These are phyloP conservation scores for Pseudogymnoascus sp. DNA, from an alignment of 2,329 filamentous ascomycete species.

Conservation along the genomic window DNA sequence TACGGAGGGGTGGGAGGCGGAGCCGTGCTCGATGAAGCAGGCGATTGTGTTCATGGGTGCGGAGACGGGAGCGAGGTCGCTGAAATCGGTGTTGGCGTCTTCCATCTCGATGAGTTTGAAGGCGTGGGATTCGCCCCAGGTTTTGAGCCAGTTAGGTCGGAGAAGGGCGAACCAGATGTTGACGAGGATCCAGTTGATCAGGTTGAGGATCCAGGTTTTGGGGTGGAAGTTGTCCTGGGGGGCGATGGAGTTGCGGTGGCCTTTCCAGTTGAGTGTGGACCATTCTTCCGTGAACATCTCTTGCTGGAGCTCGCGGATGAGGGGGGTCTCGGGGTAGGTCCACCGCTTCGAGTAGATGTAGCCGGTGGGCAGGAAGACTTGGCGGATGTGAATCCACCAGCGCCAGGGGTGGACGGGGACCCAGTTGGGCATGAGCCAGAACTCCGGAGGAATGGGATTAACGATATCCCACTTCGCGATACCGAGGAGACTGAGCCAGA, in stretches of 20 bases:
- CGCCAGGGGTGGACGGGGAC: conserved; percentile 82
- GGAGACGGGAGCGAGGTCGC: conserved; percentile 82
- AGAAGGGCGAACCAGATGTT: conserved; percentile 76
- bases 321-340: conserved; percentile 65
- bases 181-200: conserved; percentile 69
- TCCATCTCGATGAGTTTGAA: conserved; percentile 84
- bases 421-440: conserved; percentile 92
- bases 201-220: conserved; percentile 76
- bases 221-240: conserved; percentile 84
- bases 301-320: conserved; percentile 65
- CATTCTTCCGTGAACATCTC: conserved; percentile 70
- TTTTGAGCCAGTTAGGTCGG: conserved; percentile 56
- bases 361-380: conserved; percentile 89
- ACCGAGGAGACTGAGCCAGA: conserved; percentile 82
- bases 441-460: conserved; percentile 85
- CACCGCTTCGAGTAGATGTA: conserved; percentile 82
- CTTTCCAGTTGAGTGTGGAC: conserved; percentile 61
- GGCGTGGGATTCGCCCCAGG: conserved; percentile 70
- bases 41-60: conserved; percentile 82
- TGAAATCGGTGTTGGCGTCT: conserved; percentile 84
- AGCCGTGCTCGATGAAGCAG: conserved; percentile 79
- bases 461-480: conserved; percentile 85
- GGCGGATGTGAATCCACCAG: conserved; percentile 98
- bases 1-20: conserved; percentile 60
- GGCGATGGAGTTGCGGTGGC: conserved; percentile 75